Evolutionary conservation across 169 alveolate genomes (phyloP), one percentile per base, ranked within the genome.

Genomic region (Haemoproteus tartakovskyi): DNA sequence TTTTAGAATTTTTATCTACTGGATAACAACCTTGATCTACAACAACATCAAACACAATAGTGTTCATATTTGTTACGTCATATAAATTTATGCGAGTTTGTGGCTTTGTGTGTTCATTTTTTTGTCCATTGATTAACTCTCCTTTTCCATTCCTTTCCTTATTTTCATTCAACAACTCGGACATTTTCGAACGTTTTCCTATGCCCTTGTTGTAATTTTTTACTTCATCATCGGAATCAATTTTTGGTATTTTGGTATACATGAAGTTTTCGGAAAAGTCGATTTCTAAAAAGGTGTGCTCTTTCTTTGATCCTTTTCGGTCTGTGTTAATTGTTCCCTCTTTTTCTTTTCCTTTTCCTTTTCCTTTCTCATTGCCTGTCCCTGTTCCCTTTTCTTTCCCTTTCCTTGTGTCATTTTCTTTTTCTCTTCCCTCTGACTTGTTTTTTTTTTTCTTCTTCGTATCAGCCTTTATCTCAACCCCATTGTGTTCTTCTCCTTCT

Each of bases 1-100:
- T 59, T 24, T 24, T n/a, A 19, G 19, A 26, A 9, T 22, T 6
- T 57, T 12, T 57, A 51, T 74, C 84, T 57, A 36, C 45, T 24
- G 16, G 54, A 40, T 51, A 74, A 4, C 84, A 74, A 12, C 84
- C 84, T 57, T 74, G 84, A 57, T 74, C 84, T 5, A 74, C 45
- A 60, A 74, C 26, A 21, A 74, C 40, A 38, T 74, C 84, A 45
- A 74, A 74, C 21, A 74, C 60, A 50, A 74, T 74, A 36, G 78
- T 59, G 51, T 74, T 74, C 84, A 74, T 74, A 26, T 56, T 74
- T 16, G 84, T 74, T 29, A 74, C 26, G 21, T 74, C 84, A 48
- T 74, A 74, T 3, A 59, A 74, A 45, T 74, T 74, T 45, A 74
- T 50, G n/a, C n/a, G n/a, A n/a, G n/a, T n/a, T n/a, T n/a, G n/a